A percentile compares a stretch with the other conserved stretches of the same genome.
Evolutionary conservation across 1,284 basidiomycete genomes (phyloP).

Genomic region (Clitocybe nebularis): DNA sequence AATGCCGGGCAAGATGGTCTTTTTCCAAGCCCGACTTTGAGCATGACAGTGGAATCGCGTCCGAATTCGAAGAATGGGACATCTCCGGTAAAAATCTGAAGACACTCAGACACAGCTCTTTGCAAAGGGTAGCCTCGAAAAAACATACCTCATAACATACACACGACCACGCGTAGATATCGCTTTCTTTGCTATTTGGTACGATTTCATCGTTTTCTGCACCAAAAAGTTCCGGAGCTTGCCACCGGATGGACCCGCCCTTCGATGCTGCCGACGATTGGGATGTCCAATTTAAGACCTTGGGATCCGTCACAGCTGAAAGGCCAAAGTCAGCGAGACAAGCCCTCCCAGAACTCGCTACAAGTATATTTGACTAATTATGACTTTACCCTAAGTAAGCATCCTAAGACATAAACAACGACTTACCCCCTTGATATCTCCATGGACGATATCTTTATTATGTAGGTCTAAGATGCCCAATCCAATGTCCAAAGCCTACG

Average conservation of each 20-base stretch:
- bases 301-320: slow-evolving; percentile 16
- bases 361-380: slow-evolving; percentile 24
- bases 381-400: background rate
- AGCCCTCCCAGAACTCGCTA: slow-evolving; percentile 19
- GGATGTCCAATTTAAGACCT: slow-evolving; percentile 4
- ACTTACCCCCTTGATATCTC: slow-evolving; percentile 15
- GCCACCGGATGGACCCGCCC: slow-evolving; percentile 20
- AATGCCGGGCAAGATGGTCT: slow-evolving; percentile 8
- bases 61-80: slow-evolving; percentile 14
- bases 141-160: slow-evolving; percentile 23
- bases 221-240: slow-evolving; percentile 21
- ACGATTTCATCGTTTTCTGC: slow-evolving; percentile 6
- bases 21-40: slow-evolving; percentile 11
- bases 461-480: slow-evolving; percentile 13
- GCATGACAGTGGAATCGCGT: slow-evolving; percentile 10
- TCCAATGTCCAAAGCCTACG: slow-evolving; percentile 12
- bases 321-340: slow-evolving; percentile 29
- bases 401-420: background rate
- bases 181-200: slow-evolving; percentile 16
- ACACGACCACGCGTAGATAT: slow-evolving; percentile 26
- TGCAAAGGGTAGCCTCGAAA: background rate
- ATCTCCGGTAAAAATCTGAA: slow-evolving; percentile 15
- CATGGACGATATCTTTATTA: slow-evolving; percentile 13
- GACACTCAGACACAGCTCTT: background rate
- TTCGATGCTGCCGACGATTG: slow-evolving; percentile 6